These are phyloP conservation scores for Aspergillus neotritici DNA, from an alignment of 2,329 filamentous ascomycete genomes.

Conservation along the genomic window DNA sequence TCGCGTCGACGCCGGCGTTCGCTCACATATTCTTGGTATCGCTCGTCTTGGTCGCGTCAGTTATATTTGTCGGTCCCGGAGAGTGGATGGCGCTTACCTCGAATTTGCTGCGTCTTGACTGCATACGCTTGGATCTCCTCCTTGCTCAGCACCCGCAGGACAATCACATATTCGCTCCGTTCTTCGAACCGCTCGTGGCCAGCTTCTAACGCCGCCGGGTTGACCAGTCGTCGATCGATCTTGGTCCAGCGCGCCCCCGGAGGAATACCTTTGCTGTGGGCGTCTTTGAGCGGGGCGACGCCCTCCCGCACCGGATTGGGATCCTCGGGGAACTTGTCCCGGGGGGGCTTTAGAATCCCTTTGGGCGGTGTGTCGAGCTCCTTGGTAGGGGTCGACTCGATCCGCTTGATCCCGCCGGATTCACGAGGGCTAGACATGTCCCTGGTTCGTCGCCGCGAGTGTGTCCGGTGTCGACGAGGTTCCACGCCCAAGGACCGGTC, in stretches of 20 bases:
- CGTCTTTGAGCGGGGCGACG: constrained; percentile 88
- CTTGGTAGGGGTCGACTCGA: constrained; percentile 26
- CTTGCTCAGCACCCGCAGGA: constrained; percentile 76
- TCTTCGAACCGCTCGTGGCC: constrained; percentile 91
- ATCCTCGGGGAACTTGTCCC: constrained; percentile 78
- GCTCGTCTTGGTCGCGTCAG: constrained; percentile 22
- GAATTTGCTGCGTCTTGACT: constrained; percentile 70
- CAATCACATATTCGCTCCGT: constrained; percentile 88
- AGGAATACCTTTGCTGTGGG: constrained; percentile 66
- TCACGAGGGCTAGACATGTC: constrained; percentile 2
- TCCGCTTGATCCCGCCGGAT: constrained; percentile 16
- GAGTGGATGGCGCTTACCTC: constrained; percentile 53
- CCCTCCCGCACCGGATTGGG: constrained; percentile 78
- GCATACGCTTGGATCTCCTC: constrained; percentile 89
- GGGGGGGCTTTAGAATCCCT: constrained; percentile 80
- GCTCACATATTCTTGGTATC: constrained; percentile 32
- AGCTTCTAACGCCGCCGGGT: constrained; percentile 76
- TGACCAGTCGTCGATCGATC: constrained; percentile 81
- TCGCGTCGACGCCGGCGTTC: constrained; percentile 39
- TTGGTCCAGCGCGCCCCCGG: constrained; percentile 86
- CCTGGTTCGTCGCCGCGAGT: constrained; percentile 19
- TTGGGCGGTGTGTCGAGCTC: constrained; percentile 65
- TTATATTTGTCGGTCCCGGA: constrained; percentile 3
- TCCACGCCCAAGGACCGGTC: constrained; percentile 17
- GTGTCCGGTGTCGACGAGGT: constrained; percentile 19